phyloP scores from a whole-genome alignment of 2,329 filamentous ascomycete genomes.

The Neurospora sp. region DNA sequence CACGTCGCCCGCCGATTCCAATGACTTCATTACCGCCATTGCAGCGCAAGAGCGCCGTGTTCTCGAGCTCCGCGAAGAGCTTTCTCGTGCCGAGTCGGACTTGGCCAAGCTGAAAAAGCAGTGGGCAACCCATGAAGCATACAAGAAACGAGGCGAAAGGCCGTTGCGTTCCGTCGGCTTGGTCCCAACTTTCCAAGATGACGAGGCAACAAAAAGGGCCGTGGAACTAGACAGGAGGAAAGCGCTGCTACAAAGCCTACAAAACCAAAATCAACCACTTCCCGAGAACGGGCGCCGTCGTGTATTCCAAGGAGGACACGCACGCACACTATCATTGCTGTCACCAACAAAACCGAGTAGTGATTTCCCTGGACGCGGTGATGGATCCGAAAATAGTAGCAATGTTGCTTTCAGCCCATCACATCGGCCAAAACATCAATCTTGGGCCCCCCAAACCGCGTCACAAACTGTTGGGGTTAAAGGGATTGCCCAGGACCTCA shows the following conservation, averaged over 20 bases:
- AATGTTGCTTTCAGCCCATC: constrained; percentile 25
- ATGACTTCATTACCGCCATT: constrained; percentile 75
- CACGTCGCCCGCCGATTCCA: constrained; percentile 43
- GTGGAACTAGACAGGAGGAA: constrained; percentile 66
- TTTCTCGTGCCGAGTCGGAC: constrained; percentile 72
- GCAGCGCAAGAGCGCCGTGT: constrained; percentile 87
- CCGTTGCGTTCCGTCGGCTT: constrained; percentile 38
- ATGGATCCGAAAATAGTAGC: constrained; percentile 15
- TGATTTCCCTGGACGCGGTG: constrained; percentile 23
- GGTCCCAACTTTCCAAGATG: constrained; percentile 21
- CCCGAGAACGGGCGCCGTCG: constrained; percentile 41
- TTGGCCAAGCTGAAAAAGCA: constrained; percentile 70
- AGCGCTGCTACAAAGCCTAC: constrained; percentile 47
- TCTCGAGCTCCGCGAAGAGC: constrained; percentile 81
- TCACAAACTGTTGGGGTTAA: constrained; percentile 42
- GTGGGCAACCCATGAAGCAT: constrained; percentile 69
- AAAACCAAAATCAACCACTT: constrained; percentile 28
- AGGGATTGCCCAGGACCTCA: constrained; percentile 82
- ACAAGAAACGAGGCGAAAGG: constrained; percentile 63
- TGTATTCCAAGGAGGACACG: constrained; percentile 59
- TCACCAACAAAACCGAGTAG: constrained; percentile 50
- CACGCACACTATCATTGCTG: constrained; percentile 65
- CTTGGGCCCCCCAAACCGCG: constrained; percentile 46
- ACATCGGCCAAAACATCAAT: constrained; percentile 43
- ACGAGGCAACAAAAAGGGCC: constrained; percentile 29